Conservation (phyloP, 768 basidiomycete genomes). For the Kwoniella botswanensis region DNA sequence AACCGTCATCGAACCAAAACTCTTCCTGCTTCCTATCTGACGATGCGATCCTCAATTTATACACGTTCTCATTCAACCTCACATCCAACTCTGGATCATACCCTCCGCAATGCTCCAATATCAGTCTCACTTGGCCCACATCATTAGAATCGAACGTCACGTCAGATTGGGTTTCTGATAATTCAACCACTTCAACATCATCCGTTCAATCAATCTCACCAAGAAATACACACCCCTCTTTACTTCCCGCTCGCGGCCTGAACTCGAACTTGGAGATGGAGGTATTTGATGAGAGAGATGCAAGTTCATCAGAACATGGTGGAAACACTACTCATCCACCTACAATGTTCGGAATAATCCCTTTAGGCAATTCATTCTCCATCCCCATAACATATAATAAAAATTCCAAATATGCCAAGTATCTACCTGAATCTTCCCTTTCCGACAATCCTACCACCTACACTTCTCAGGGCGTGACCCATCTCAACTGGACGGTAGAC, state of each 20-base stretch:
- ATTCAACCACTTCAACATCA: conserved; percentile 7
- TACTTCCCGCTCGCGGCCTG: background rate
- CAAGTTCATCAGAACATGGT: conserved; percentile 34
- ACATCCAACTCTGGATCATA: conserved; percentile 25
- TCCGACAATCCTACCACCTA: conserved; percentile 46
- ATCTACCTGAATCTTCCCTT: conserved; percentile 35
- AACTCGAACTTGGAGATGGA: background rate
- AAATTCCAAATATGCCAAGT: conserved; percentile 32
- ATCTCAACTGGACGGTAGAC: conserved; percentile 50
- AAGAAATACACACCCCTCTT: background rate
- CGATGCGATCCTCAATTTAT: conserved; percentile 39
- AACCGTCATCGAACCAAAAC: conserved; percentile 6
- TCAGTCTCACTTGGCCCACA: conserved; percentile 49
- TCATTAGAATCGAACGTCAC: conserved; percentile 48
- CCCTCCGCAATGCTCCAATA: conserved; percentile 50
- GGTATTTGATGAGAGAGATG: conserved; percentile 10
- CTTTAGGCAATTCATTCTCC: conserved; percentile 49
- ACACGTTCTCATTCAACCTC: conserved; percentile 51
- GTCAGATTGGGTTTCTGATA: conserved; percentile 1
- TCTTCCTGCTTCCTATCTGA: conserved; percentile 45
- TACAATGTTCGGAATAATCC: conserved; percentile 53
- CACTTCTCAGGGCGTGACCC: conserved; percentile 40
- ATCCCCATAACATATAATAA: conserved; percentile 46
- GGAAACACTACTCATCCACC: conserved; percentile 53
- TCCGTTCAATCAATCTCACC: background rate